Evolutionary conservation across 148 eudicot species (phyloP), one percentile per base, ranked within the genome.

Genomic region (Cornus florida): DNA sequence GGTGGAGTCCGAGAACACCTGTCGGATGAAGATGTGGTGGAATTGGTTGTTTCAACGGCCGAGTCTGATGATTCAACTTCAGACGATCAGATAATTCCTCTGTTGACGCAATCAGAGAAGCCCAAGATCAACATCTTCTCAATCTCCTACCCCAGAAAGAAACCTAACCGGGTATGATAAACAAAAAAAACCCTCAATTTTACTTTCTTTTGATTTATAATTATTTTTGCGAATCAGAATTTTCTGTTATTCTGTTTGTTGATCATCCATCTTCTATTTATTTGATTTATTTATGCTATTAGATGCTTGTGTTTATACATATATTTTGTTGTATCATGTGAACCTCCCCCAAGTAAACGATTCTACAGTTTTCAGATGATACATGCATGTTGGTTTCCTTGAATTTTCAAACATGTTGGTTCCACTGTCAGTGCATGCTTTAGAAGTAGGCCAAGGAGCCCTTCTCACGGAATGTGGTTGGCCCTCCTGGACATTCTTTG

Each of bases 81-180:
- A 3, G 80, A 82, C 32, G 83, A 89, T 62, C 87, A 89, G 72
- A 84, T 80, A 24, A 66, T 83, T 6, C 92, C 92, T 75, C 79
- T 89, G 7, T 84, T 86, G 71, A 9, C 69, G 9, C 84, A 82
- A 35, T 70, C 78, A 4, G 84, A 85, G 46, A 89, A 66, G 78
- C 88, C 85, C 69, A 89, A 89, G 78, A 83, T 89, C 83, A 84
- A 89, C 78, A 89, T 89, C 77, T 89, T 89, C 82, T 77, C 92
- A 59, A 73, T 77, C 57, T 80, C 92, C 24, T 83, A 89, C 82
- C 86, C 87, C 67, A 79, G 78, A 33, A 79, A 81, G 24, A 89
- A 82, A 71, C 82, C 85, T 53, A 48, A 28, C 20, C 80, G 75
- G 85, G 92, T 88, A 81, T 43, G 4, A 8, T 53, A 23, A 14